Evolutionary conservation across 2,329 filamentous ascomycete genomes (phyloP).

Genomic region (Didymosphaeria variabile): DNA sequence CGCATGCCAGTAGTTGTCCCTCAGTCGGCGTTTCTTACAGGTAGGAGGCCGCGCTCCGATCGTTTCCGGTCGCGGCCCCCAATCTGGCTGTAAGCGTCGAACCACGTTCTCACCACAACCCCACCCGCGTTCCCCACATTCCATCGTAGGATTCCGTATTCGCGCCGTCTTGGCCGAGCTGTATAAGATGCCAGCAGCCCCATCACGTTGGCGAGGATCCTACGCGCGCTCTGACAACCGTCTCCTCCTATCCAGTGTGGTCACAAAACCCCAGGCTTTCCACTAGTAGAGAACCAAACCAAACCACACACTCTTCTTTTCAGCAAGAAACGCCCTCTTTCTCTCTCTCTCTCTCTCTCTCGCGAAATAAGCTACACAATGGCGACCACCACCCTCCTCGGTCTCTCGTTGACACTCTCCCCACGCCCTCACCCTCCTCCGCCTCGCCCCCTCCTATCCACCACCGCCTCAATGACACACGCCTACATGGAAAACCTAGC

Average conservation of each 20-base stretch:
- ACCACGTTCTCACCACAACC: constrained; percentile 2
- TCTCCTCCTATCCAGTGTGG: too few species aligned
- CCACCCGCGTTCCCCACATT: background rate
- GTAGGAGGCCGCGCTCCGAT: background rate
- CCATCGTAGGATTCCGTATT: background rate
- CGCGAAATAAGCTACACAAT: too few species aligned
- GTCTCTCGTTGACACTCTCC: constrained; percentile 19
- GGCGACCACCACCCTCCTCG: constrained; percentile 17
- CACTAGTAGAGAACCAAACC: background rate
- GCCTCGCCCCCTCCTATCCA: constrained; percentile 31
- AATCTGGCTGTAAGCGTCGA: background rate
- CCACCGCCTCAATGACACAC: constrained; percentile 37
- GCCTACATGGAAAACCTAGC: constrained; percentile 39
- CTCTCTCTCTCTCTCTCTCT: too few species aligned
- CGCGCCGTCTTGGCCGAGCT: background rate
- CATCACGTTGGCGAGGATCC: background rate
- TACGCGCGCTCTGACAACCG: background rate
- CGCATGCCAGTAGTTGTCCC: background rate
- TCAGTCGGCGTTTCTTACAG: background rate
- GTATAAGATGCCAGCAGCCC: background rate
- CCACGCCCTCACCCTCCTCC: constrained; percentile 28
- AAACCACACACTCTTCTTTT: too few species aligned
- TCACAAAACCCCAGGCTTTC: background rate
- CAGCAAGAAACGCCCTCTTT: too few species aligned
- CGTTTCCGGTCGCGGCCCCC: background rate